Conservation (phyloP, 2,329 filamentous ascomycete species). For the Pyricularia pennisetigena region DNA sequence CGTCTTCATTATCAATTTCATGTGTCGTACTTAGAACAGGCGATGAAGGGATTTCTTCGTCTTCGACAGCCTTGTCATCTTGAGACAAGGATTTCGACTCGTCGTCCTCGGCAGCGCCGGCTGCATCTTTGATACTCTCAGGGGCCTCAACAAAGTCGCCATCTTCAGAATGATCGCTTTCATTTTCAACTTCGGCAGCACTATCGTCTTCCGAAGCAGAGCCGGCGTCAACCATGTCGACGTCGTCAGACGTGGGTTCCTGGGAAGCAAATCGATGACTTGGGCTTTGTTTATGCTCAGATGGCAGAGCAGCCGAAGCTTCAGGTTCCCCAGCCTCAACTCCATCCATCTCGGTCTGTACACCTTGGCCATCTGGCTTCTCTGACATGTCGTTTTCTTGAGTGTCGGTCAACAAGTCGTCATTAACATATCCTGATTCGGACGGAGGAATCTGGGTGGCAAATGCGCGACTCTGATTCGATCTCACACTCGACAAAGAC, state of each 20-base stretch:
- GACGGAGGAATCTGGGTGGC: not conserved
- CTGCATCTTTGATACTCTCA: not conserved
- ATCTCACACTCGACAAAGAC: not conserved
- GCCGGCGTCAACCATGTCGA: not conserved
- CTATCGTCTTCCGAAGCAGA: not conserved
- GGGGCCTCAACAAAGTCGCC: not conserved
- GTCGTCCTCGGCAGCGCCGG: not conserved
- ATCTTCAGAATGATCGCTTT: not conserved
- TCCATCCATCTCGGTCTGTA: not conserved
- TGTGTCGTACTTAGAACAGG: not conserved
- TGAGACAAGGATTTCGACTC: not conserved
- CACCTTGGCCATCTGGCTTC: not conserved
- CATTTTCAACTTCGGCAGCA: not conserved
- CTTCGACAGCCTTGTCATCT: not conserved
- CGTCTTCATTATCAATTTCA: not conserved
- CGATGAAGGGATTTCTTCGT: not conserved
- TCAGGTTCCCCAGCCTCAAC: not conserved
- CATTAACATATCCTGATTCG: not conserved
- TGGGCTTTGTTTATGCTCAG: not conserved
- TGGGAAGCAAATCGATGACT: constrained; percentile 1
- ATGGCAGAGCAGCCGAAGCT: not conserved
- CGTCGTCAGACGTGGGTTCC: constrained; percentile 1
- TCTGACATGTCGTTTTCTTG: not conserved
- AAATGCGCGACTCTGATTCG: not conserved
- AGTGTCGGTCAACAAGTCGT: not conserved